A percentile compares a stretch with the other conserved stretches of the same genome.
These are phyloP conservation scores for Ganoderma sp. DNA, from an alignment of 1,284 basidiomycete genomes.

Conservation along the genomic window DNA sequence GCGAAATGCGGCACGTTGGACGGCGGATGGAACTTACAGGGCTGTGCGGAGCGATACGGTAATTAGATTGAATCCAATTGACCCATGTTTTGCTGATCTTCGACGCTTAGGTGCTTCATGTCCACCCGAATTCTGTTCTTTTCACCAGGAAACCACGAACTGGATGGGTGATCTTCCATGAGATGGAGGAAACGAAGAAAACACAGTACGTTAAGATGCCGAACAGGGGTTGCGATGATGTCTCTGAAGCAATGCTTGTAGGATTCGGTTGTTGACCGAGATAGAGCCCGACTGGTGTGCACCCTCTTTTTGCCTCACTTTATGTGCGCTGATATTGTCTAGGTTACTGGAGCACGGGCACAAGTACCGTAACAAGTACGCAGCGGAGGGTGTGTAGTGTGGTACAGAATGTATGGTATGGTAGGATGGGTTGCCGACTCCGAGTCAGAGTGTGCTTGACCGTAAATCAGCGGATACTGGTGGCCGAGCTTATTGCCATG, in stretches of 20 bases:
- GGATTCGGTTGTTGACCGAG: conserved; percentile 62
- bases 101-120: conserved; percentile 72
- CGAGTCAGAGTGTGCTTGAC: too few species aligned
- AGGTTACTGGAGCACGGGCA: conserved; percentile 60
- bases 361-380: conserved; percentile 47
- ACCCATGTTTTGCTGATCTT: background rate
- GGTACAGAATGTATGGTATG: background rate
- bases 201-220: conserved; percentile 62
- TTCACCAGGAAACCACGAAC: conserved; percentile 91
- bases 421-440: background rate
- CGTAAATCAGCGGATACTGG: too few species aligned
- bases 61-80: conserved; percentile 34
- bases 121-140: conserved; percentile 93
- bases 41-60: conserved; percentile 85
- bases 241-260: conserved; percentile 28
- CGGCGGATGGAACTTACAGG: conserved; percentile 88
- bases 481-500: too few species aligned
- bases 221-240: background rate
- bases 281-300: conserved; percentile 65
- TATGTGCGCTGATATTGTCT: conserved; percentile 1
- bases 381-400: conserved; percentile 24
- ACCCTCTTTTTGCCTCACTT: background rate
- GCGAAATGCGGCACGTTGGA: conserved; percentile 90
- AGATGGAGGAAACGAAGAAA: conserved; percentile 96
- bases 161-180: conserved; percentile 95